Evolutionary conservation across 1,284 basidiomycete species (phyloP), one percentile per base, ranked within the genome.

Genomic region (Singerocomus inundabilis): DNA sequence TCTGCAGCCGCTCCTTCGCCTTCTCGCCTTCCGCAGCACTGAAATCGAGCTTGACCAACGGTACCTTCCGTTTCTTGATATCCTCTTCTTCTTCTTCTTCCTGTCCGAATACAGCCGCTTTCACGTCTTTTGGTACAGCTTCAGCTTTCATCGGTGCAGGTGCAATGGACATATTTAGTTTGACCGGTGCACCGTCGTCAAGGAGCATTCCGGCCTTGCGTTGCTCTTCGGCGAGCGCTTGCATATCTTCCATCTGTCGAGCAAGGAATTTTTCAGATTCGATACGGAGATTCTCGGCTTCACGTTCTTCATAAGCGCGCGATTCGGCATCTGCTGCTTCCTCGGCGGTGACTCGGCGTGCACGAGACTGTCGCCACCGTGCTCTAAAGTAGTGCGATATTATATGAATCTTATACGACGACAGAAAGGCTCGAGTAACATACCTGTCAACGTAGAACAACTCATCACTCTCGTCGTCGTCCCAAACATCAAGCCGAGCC

Each of bases 231-330:
- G 90, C 90, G 26, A 94, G 72, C 0, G 88, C 85, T 53, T 91
- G 88, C 81, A 94, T 85, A 67, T 95, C 92, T 55, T 89, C 89
- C 88, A 93, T 92, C 64, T 95, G 92, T 47, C 83, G 77, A 34
- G 89, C 88, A 46, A 94, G 75, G 77, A 94, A 93, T 54, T 84
- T 86, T 68, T 94, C 92, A 1, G 89, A 92, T 69, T 94, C 92
- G 26, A 82, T 78, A 36, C 90, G 84, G 18, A 94, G 73, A 57
- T 91, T 89, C 60, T 89, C 89, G 2, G 81, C 78, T 69, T 95
- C 91, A 41, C 87, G 85, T 45, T 88, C 87, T 68, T 95, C 93
- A 51, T 84, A 85, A 33, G 79, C 70, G 18, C 90, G 81, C 25
- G 91, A 91, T 57, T 90, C 85, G n/a, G 83, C 77, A 66, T 96